phyloP scores from a whole-genome alignment of 129 eudicot species.

The carrot (Daucus carota) region DH1_v3.0 NC_030383.2:424501-425000 shows the following conservation, averaged over 20 bases:
- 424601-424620: neutral
- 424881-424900: too few relatives aligned
- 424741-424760: neutral
- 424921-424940: too few relatives aligned
- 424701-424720: neutral
- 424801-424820: too few relatives aligned
- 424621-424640: neutral
- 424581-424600: neutral
- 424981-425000: neutral
- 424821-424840: too few relatives aligned
- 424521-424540: slow-evolving; percentile 41
- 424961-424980: neutral
- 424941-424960: too few relatives aligned
- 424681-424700: neutral
- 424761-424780: neutral
- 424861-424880: too few relatives aligned
- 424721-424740: neutral
- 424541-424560: neutral
- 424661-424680: too few relatives aligned
- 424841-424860: too few relatives aligned
- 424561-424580: neutral
- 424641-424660: neutral
- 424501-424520: slow-evolving; percentile 63
- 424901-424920: too few relatives aligned
- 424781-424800: neutral